Evolutionary conservation across 1,284 basidiomycete genomes (phyloP).

Genomic region (Hemileia vastatrix): DNA sequence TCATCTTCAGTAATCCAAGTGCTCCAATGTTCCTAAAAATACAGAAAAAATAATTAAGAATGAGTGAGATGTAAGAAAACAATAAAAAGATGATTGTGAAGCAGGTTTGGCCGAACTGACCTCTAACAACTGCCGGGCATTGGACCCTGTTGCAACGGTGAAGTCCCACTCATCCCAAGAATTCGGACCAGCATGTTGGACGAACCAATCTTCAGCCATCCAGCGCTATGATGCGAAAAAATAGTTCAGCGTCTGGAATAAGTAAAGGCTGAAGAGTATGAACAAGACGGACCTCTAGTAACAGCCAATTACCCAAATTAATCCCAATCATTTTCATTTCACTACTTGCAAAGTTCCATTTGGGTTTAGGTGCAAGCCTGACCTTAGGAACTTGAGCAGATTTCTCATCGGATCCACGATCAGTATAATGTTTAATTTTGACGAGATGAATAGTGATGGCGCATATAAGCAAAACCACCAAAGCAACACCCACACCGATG

Average conservation of each 20-base stretch:
- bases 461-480: too few species aligned
- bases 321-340: constrained; percentile 42
- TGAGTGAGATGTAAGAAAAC: background rate
- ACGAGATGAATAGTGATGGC: too few species aligned
- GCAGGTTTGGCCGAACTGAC: background rate
- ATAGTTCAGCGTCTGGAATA: too few species aligned
- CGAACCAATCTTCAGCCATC: constrained; percentile 47
- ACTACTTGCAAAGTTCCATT: constrained; percentile 38
- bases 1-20: constrained; percentile 46
- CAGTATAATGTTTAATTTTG: too few species aligned
- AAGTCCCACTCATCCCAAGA: constrained; percentile 46
- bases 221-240: too few species aligned
- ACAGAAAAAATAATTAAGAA: too few species aligned
- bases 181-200: constrained; percentile 35
- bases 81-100: background rate
- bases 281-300: constrained; percentile 26
- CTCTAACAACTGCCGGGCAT: constrained; percentile 8
- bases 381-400: too few species aligned
- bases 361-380: constrained; percentile 31
- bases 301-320: constrained; percentile 40
- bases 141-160: constrained; percentile 35
- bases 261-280: background rate
- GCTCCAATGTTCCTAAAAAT: constrained; percentile 42
- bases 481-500: too few species aligned
- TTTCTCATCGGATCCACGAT: too few species aligned